phyloP scores from a whole-genome alignment of 1,139 yeast species.

The Geotrichum europaeum region DNA sequence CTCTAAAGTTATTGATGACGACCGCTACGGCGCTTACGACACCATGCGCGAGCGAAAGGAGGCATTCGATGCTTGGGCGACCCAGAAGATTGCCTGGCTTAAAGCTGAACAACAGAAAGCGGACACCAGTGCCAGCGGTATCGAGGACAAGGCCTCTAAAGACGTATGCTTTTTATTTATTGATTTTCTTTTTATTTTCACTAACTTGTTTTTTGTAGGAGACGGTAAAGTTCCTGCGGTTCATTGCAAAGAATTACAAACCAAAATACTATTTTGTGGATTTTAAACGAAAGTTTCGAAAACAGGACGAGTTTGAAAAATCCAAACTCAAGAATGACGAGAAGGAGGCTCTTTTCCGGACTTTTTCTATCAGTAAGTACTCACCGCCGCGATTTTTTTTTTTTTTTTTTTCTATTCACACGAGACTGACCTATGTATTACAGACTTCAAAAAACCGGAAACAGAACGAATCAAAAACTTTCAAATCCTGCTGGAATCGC shows the following conservation, averaged over 20 bases:
- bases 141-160: not conserved
- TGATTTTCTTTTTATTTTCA: not conserved
- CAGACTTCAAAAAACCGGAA: constrained; percentile 14
- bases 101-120: constrained; percentile 13
- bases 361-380: constrained; percentile 23
- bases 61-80: constrained; percentile 43
- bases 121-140: not conserved
- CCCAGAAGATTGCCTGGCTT: constrained; percentile 20
- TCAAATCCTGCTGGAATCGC: constrained; percentile 2
- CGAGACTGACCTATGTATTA: not conserved
- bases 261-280: constrained; percentile 40
- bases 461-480: constrained; percentile 2
- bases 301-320: constrained; percentile 29
- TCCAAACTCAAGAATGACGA: constrained; percentile 36
- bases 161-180: constrained; percentile 8
- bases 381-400: not conserved
- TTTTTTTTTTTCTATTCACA: not conserved
- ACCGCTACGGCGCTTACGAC: constrained; percentile 38
- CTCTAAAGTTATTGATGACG: constrained; percentile 37
- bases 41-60: constrained; percentile 35
- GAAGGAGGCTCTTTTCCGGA: constrained; percentile 39
- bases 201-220: constrained; percentile 12
- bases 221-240: constrained; percentile 32
- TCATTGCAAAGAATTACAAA: constrained; percentile 32
- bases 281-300: constrained; percentile 41